Base-by-base conservation (phyloP, 352 stramenopile species). In the Phytophthora tentaculata region DNA sequence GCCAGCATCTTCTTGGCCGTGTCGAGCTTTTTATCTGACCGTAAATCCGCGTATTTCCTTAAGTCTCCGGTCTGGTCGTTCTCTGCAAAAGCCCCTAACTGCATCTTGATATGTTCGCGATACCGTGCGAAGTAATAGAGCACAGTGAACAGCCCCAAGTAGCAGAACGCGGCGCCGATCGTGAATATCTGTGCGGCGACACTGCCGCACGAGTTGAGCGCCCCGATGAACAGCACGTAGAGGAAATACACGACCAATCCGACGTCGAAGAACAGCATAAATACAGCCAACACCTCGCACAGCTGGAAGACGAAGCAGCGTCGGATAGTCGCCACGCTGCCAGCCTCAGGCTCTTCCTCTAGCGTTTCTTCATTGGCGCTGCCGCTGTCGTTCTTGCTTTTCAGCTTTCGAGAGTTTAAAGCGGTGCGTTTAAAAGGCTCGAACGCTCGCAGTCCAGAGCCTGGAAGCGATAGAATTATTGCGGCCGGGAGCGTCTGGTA, bases 91-190 rank as follows among this genome's bases (percentile, higher is more conserved):
- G 81, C 83, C 1, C 85, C 83, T 2, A 93, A 55, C 54, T 89
- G 74, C 85, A 93, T 93, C 70, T 93, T 93, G 49, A 94, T 79
- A 61, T 92, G 85, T 39, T 94, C 85, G 1, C 85, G 85, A 47
- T 88, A 90, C 20, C 85, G 82, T 37, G 83, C 79, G 56, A 94
- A 92, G 61, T 81, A 83, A 48, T 74, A 69, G 24, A 92, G 54
- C 60, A 89, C 81, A 9, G 79, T 55, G 26, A 90, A 86, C 2
- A 94, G 58, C 1, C 64, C 74, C 16, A 61, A 13, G 44, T 83
- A 92, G 37, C 79, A 89, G 0, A 81, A 20, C 2, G 84, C 60
- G 13, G 69, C 75, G 10, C 76, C 76, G 1, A 76, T 43, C 1
- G 75, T 63, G 51, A 91, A 91, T 6, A 81, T 43, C n/a, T 89